Percentiles rank a stretch among this genome's conserved stretches.
Evolutionary conservation across 2,329 filamentous ascomycete genomes (phyloP).

Genomic region (Cladophialophora immunda): DNA sequence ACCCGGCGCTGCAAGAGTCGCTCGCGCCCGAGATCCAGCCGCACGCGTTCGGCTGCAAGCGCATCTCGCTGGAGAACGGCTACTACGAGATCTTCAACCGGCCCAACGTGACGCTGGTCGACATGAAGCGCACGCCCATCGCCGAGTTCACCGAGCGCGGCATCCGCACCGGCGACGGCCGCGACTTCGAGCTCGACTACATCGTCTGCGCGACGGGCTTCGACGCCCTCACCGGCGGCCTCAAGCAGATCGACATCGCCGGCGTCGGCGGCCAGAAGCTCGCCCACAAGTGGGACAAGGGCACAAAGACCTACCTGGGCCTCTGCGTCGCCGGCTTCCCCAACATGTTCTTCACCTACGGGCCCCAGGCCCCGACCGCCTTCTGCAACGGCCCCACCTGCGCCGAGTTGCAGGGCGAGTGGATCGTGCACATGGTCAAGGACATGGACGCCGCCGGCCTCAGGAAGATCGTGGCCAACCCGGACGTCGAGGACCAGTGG

Average conservation of each 20-base stretch:
- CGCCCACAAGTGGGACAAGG: constrained; percentile 43
- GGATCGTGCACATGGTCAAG: constrained; percentile 59
- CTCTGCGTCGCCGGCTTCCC: constrained; percentile 53
- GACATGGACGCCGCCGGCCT: constrained; percentile 60
- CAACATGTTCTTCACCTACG: constrained; percentile 62
- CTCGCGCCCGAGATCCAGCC: constrained; percentile 63
- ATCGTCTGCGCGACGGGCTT: constrained; percentile 55
- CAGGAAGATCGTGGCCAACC: constrained; percentile 61
- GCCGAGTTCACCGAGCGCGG: constrained; percentile 50
- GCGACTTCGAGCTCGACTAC: constrained; percentile 50
- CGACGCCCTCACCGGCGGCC: constrained; percentile 52
- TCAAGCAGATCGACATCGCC: constrained; percentile 52
- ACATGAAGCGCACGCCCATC: constrained; percentile 56
- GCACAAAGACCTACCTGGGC: constrained; percentile 52
- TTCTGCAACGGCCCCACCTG: constrained; percentile 65
- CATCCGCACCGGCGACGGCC: constrained; percentile 50
- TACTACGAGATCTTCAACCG: constrained; percentile 62
- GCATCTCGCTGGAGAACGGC: constrained; percentile 57
- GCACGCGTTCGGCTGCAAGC: constrained; percentile 65
- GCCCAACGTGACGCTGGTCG: constrained; percentile 57
- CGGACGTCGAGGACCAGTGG: constrained; percentile 59
- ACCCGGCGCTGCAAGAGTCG: constrained; percentile 61
- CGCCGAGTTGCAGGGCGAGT: constrained; percentile 66
- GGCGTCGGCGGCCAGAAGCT: constrained; percentile 44
- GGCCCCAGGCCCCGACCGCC: constrained; percentile 64